Percentiles rank a stretch among this genome's conserved stretches.
phyloP scores from a whole-genome alignment of 495 filamentous ascomycete species.

The Diplogelasinospora grovesii region DNA sequence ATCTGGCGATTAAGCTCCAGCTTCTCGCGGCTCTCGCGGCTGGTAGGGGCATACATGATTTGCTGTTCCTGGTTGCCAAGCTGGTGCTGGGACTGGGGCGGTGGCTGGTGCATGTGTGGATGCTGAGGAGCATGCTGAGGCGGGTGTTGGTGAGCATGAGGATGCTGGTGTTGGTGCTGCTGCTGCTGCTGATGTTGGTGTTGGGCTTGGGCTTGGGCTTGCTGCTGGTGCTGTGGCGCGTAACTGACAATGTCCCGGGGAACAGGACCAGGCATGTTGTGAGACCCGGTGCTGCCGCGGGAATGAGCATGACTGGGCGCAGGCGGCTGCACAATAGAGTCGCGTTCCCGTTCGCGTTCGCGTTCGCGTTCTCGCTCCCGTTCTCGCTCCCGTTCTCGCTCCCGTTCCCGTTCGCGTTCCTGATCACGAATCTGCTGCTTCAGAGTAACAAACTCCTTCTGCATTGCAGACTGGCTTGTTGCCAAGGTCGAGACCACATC shows the following conservation, averaged over 20 bases:
- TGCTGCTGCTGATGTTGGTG: constrained; percentile 24
- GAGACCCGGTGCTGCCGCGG: constrained; percentile 17
- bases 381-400: background rate
- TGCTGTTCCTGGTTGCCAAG: constrained; percentile 25
- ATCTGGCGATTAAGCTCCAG: constrained; percentile 60
- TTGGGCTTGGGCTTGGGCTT: no score
- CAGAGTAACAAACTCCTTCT: constrained; percentile 17
- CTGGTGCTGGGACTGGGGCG: constrained; percentile 27
- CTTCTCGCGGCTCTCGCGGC: constrained; percentile 35
- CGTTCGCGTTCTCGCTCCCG: constrained; percentile 6
- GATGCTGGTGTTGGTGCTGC: constrained; percentile 21
- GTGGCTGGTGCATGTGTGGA: constrained; percentile 20
- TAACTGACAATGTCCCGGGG: constrained; percentile 22
- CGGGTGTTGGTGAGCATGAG: constrained; percentile 1
- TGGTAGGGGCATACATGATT: constrained; percentile 28
- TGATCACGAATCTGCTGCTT: constrained; percentile 22
- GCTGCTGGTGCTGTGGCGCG: constrained; percentile 11
- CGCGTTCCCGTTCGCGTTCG: constrained; percentile 11
- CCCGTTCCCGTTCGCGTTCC: constrained; percentile 9
- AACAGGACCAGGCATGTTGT: constrained; percentile 8
- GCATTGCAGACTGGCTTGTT: constrained; percentile 45
- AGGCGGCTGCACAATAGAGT: constrained; percentile 4
- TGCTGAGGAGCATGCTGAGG: constrained; percentile 9
- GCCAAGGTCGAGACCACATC: constrained; percentile 69
- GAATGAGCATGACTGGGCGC: constrained; percentile 8